phyloP scores from a whole-genome alignment of 2,329 filamentous ascomycete species.

The Pseudogymnoascus verrucosus region DNA sequence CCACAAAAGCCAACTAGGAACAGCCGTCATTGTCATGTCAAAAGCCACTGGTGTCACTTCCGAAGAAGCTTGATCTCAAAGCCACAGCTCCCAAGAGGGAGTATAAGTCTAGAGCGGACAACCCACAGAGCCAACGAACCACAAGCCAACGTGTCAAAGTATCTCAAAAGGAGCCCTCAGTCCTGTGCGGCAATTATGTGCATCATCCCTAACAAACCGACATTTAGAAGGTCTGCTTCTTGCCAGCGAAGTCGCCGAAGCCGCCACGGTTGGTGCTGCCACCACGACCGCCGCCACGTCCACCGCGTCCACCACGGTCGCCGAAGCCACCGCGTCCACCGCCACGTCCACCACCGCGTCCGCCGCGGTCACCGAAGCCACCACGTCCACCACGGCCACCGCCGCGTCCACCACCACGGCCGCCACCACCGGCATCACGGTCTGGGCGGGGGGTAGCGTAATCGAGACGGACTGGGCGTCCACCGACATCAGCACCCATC shows the following conservation, averaged over 20 bases:
- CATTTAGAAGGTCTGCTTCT: conserved; percentile 41
- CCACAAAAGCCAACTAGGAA: conserved; percentile 18
- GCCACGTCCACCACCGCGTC: conserved; percentile 37
- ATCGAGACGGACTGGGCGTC: conserved; percentile 60
- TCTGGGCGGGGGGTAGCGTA: conserved; percentile 54
- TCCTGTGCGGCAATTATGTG: conserved; percentile 20
- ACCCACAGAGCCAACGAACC: conserved; percentile 30
- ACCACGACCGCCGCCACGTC: conserved; percentile 25
- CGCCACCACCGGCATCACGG: conserved; percentile 36
- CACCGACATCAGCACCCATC: conserved; percentile 55
- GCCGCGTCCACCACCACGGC: conserved; percentile 36
- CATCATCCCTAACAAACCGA: neutral
- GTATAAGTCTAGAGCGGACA: conserved; percentile 31
- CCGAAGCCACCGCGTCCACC: conserved; percentile 13
- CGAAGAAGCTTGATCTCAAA: conserved; percentile 25
- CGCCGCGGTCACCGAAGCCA: conserved; percentile 30
- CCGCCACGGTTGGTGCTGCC: conserved; percentile 43
- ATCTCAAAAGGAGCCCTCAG: conserved; percentile 14
- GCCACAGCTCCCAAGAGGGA: conserved; percentile 27
- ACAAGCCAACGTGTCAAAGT: conserved; percentile 20
- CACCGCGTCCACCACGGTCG: conserved; percentile 32
- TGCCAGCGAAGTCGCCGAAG: conserved; percentile 50
- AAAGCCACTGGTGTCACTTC: conserved; percentile 20
- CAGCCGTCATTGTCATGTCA: conserved; percentile 23
- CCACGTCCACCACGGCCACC: conserved; percentile 30